Percentiles rank a stretch among this genome's conserved stretches.
phyloP scores from a whole-genome alignment of 768 basidiomycete genomes.

The Peribolospora kevripleyi region DNA sequence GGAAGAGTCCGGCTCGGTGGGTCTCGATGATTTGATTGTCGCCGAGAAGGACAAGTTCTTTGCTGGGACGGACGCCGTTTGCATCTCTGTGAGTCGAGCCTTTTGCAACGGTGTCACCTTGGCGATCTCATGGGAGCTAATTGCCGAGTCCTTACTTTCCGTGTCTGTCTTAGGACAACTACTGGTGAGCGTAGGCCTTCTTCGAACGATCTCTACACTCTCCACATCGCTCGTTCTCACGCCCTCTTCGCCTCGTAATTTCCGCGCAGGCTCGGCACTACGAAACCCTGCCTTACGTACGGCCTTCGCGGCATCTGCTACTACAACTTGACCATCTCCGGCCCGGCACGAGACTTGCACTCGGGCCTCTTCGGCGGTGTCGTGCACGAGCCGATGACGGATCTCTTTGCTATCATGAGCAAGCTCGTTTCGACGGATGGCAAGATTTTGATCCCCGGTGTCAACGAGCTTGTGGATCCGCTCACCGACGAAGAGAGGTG shows the following conservation, averaged over 20 bases:
- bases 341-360: slow-evolving; percentile 69
- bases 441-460: slow-evolving; percentile 66
- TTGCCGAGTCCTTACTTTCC: neutral
- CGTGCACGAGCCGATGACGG: slow-evolving; percentile 76
- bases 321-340: slow-evolving; percentile 56
- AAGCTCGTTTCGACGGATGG: slow-evolving; percentile 57
- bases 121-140: no score
- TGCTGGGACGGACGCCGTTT: slow-evolving; percentile 68
- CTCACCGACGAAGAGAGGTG: slow-evolving; percentile 50
- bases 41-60: slow-evolving; percentile 58
- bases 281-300: slow-evolving; percentile 19
- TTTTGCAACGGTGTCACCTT: neutral
- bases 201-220: neutral
- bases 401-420: slow-evolving; percentile 57
- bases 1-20: slow-evolving; percentile 85
- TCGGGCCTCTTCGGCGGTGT: slow-evolving; percentile 64
- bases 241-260: neutral
- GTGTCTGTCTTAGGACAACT: slow-evolving; percentile 39
- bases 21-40: slow-evolving; percentile 63
- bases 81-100: slow-evolving; percentile 31
- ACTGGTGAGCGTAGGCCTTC: slow-evolving; percentile 31
- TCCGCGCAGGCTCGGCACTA: slow-evolving; percentile 17
- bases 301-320: slow-evolving; percentile 49
- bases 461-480: slow-evolving; percentile 57
- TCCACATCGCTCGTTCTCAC: neutral